Base-by-base conservation (phyloP, 768 basidiomycete species). In the Tricholoma matsutake region DNA sequence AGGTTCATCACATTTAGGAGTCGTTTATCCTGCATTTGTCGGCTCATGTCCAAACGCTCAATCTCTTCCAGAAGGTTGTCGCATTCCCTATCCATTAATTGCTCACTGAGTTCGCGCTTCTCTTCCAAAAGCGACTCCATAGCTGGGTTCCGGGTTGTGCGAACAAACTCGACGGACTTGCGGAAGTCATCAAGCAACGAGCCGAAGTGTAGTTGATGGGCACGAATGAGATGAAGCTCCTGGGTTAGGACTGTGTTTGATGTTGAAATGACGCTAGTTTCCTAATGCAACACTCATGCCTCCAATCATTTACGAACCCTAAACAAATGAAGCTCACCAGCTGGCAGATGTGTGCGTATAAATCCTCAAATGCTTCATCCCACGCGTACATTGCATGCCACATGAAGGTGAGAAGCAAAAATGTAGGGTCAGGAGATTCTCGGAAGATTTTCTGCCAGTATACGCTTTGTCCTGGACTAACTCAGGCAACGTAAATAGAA, bases 1-100 rank as follows among this genome's bases (percentile, higher is more conserved):
- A 84, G 69, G 57, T 78, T 78, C 78, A 83, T 82, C 11, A 83
- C 81, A 60, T 84, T 83, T 68, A 79, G 80, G 59, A 84, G 60
- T 53, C 83, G 70, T 54, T 74, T 75, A 59, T 84, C 81, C 62
- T 82, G 81, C 80, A 81, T 81, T 18, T 56, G 60, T 55, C 78
- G 68, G 8, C 72, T 74, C 43, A 61, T 64, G 52, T 79, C 72
- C 54, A 84, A 67, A 37, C 86, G 75, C 39, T 78, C 71, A 4
- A 85, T 80, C 64, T 86, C 84, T 11, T 72, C 77, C 31, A 81
- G 34, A 29, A 88, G 73, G 58, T 78, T 83, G 0, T 73, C 68
- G 43, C 81, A 82, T 68, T 88, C 86, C 35, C 79, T 67, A 22
- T 71, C 58, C 68, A 87, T 65, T 13, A 82, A 71, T 0, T 45